These are phyloP conservation scores for Acacia pycnantha DNA, from an alignment of 331 rosid species.

Conservation along the genomic window DNA sequence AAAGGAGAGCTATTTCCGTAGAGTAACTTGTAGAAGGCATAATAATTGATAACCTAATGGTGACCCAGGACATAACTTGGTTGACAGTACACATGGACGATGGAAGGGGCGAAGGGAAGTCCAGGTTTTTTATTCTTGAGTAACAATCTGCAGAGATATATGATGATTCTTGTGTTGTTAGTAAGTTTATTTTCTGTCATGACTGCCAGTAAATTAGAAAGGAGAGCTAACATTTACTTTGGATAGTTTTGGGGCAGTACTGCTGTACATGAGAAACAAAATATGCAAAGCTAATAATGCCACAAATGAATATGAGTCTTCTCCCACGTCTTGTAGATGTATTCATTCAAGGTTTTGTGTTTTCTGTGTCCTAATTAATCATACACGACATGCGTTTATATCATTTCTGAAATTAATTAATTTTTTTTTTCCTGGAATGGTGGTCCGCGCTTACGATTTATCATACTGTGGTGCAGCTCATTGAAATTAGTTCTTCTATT, in stretches of 20 bases:
- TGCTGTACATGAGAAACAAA: background rate
- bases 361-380: background rate
- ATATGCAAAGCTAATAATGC: background rate
- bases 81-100: background rate
- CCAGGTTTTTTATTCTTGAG: background rate
- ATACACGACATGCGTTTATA: background rate
- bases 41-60: slow-evolving; percentile 24
- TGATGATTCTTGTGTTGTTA: background rate
- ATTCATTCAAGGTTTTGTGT: background rate
- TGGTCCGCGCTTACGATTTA: background rate
- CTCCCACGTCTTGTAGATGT: background rate
- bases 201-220: background rate
- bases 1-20: background rate
- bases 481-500: background rate
- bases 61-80: slow-evolving; percentile 7
- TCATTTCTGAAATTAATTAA: background rate
- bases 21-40: slow-evolving; percentile 3
- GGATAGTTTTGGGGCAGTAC: background rate
- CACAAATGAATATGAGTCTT: background rate
- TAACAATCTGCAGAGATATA: background rate
- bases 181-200: background rate
- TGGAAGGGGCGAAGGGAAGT: background rate
- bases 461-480: background rate
- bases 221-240: background rate
- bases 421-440: background rate